Evolutionary conservation across 352 stramenopile species (phyloP), one percentile per base, ranked within the genome.

Genomic region (Phytophthora rubi): DNA sequence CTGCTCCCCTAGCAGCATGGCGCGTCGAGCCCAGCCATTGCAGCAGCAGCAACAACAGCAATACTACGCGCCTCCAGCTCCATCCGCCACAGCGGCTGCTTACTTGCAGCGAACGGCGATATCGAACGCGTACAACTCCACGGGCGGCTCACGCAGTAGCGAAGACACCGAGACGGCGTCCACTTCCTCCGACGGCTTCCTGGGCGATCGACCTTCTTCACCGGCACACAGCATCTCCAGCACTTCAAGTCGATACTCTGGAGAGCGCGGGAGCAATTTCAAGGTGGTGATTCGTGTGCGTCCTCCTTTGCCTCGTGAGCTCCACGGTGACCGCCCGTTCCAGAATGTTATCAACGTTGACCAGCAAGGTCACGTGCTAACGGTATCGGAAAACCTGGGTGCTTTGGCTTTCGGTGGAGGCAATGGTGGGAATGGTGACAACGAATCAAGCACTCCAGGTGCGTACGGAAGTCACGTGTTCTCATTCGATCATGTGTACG

Each of bases 401-500:
- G 79, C 81, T 8, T 44, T 92, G 21, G 45, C 71, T 0, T 81
- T 83, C 39, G 61, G 68, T 5, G 65, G 65, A 49, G 37, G 53
- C 35, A 66, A 77, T 48, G 75, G 67, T 18, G 79, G 80, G 30
- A 69, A 68, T 3, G 58, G 51, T 15, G 59, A 75, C 18, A 68
- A 44, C 6, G 65, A 76, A 32, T 28, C 64, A 1, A 59, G 53
- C 30, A 64, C 74, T 6, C 68, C 79, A 4, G 81, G 81, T 0
- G 84, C 90, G 15, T 97, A 96, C 71, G 89, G 88, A 21, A 95
- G 76, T 63, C 90, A 98, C 68, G 82, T 86, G 12, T 98, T 98
- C 79, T 97, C 90, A 30, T 98, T 98, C 65, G 94, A 98, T 64
- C 90, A 98, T 56, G 93, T 98, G 0, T 98, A 98, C 79, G 95